phyloP scores from a whole-genome alignment of 2,329 filamentous ascomycete genomes.

The Trichoderma atroviride region DNA sequence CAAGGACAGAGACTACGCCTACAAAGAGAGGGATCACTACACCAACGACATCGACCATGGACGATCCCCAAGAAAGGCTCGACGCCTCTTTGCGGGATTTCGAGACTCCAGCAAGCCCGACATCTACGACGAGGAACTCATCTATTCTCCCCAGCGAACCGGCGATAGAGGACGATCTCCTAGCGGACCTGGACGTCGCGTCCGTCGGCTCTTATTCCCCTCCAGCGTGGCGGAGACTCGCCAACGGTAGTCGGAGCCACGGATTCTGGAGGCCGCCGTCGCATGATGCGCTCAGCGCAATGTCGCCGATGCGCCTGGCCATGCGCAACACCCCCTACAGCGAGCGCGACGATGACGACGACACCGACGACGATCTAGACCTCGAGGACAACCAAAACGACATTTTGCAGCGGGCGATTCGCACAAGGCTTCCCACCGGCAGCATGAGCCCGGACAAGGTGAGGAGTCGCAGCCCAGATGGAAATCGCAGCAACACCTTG shows the following conservation, averaged over 20 bases:
- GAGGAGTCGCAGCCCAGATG: constrained; percentile 50
- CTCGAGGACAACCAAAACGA: constrained; percentile 34
- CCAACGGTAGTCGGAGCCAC: constrained; percentile 60
- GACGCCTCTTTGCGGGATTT: constrained; percentile 60
- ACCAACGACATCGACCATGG: constrained; percentile 31
- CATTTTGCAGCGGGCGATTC: constrained; percentile 55
- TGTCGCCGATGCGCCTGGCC: constrained; percentile 38
- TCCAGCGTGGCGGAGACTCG: constrained; percentile 63
- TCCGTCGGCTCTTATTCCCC: constrained; percentile 62
- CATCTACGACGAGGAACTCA: constrained; percentile 38
- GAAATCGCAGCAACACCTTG: constrained; percentile 45
- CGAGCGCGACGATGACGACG: constrained; percentile 34
- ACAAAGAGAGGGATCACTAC: constrained; percentile 19
- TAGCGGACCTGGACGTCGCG: constrained; percentile 50
- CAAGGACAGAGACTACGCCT: constrained; percentile 16
- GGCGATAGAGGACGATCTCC: constrained; percentile 40
- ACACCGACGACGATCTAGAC: constrained; percentile 35
- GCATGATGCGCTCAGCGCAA: constrained; percentile 56
- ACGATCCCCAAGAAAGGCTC: constrained; percentile 45
- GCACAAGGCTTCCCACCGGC: constrained; percentile 58
- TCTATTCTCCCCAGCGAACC: constrained; percentile 40
- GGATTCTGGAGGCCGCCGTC: constrained; percentile 60
- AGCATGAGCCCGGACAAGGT: constrained; percentile 60
- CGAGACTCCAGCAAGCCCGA: constrained; percentile 51
- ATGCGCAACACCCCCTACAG: constrained; percentile 33